These are phyloP conservation scores for Apiosordaria backusii DNA, from an alignment of 495 filamentous ascomycete species.

Conservation along the genomic window DNA sequence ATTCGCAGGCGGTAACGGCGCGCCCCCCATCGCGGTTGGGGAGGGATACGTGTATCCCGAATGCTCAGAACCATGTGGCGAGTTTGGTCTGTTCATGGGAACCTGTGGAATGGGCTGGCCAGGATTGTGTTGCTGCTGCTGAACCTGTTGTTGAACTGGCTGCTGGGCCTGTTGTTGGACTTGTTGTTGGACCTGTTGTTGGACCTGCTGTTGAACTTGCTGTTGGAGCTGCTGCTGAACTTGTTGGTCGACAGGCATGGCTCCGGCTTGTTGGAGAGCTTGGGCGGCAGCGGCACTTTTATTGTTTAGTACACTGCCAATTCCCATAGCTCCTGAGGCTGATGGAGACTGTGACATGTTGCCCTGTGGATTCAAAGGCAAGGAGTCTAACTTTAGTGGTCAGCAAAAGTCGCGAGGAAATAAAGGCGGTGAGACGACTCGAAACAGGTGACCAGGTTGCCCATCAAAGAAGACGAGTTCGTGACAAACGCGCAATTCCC, in stretches of 20 bases:
- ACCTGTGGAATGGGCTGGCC: slow-evolving; percentile 15
- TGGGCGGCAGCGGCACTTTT: slow-evolving; percentile 20
- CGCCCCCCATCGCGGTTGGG: slow-evolving; percentile 33
- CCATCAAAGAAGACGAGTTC: neutral
- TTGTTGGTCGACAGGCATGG: slow-evolving; percentile 14
- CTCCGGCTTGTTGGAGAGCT: slow-evolving; percentile 17
- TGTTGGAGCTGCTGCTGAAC: slow-evolving; percentile 15
- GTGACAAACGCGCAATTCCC: neutral
- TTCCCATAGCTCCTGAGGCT: slow-evolving; percentile 36
- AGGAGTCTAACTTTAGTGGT: neutral
- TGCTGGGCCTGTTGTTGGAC: slow-evolving; percentile 18
- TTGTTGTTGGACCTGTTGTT: slow-evolving; percentile 18
- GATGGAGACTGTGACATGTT: slow-evolving; percentile 38
- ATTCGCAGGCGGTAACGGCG: slow-evolving; percentile 47
- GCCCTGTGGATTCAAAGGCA: neutral
- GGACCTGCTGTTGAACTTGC: slow-evolving; percentile 13
- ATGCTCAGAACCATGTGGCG: slow-evolving; percentile 65
- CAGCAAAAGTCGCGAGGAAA: neutral
- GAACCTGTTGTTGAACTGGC: slow-evolving; percentile 18
- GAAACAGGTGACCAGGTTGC: neutral
- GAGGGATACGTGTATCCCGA: slow-evolving; percentile 37
- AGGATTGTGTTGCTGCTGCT: slow-evolving; percentile 11
- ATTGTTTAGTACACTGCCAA: slow-evolving; percentile 38
- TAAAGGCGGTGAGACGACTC: slow-evolving; percentile 1
- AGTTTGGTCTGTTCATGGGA: slow-evolving; percentile 62